Evolutionary conservation across 2,329 filamentous ascomycete genomes (phyloP).

Genomic region (Botrytis aclada): DNA sequence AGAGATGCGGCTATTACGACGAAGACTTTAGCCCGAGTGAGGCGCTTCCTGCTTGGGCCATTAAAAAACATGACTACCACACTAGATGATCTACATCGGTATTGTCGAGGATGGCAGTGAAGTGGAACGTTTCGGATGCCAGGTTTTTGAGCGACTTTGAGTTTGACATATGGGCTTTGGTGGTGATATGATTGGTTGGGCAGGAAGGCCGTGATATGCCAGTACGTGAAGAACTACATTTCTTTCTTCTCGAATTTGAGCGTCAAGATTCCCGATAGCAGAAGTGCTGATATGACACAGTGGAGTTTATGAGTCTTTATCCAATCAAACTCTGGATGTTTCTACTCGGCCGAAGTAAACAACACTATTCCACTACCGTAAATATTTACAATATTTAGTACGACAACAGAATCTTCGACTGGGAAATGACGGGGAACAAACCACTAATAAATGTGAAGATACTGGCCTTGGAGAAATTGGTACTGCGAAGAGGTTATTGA

Average conservation of each 20-base stretch:
- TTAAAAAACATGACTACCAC: conserved; percentile 29
- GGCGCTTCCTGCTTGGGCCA: conserved; percentile 27
- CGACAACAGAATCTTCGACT: not conserved
- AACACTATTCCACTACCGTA: not conserved
- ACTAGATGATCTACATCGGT: not conserved
- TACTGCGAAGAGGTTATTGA: not conserved
- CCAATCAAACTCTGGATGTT: not conserved
- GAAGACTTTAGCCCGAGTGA: conserved; percentile 3
- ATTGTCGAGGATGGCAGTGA: not conserved
- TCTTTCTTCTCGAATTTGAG: not conserved
- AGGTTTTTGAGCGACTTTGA: not conserved
- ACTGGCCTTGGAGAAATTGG: not conserved
- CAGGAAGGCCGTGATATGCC: not conserved
- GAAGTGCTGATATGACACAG: not conserved
- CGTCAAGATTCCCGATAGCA: not conserved
- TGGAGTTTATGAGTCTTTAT: not conserved
- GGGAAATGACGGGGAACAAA: not conserved
- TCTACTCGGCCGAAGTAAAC: not conserved
- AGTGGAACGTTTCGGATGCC: not conserved
- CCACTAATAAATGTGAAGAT: not conserved
- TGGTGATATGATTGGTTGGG: not conserved
- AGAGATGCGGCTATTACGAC: not conserved
- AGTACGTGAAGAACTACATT: not conserved
- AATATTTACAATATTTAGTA: not conserved
- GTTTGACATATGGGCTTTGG: not conserved